Percentiles rank a stretch among this genome's conserved stretches.
These are phyloP conservation scores for Delphinella strobiligena DNA, from an alignment of 2,329 filamentous ascomycete genomes.

Conservation along the genomic window DNA sequence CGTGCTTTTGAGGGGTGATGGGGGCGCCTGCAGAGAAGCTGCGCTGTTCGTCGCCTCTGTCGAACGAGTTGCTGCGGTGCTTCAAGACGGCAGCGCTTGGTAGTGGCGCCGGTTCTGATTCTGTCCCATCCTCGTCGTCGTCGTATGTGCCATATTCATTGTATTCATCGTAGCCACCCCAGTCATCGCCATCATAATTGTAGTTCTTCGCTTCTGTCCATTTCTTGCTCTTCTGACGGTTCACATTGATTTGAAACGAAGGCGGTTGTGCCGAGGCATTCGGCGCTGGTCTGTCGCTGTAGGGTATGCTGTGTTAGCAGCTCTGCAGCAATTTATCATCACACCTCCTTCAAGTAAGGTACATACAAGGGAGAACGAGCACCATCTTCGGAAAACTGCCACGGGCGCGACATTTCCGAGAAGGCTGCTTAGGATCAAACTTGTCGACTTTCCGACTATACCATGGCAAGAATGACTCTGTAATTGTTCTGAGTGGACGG, in stretches of 20 bases:
- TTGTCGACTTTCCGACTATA: no score
- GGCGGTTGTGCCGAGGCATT: slow-evolving; percentile 21
- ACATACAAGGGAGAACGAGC: slow-evolving; percentile 25
- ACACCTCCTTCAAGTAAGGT: not conserved
- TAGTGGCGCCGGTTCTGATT: slow-evolving; percentile 25
- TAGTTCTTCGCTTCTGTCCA: slow-evolving; percentile 84
- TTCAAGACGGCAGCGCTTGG: not conserved
- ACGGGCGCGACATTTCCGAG: slow-evolving; percentile 25
- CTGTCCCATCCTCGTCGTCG: slow-evolving; percentile 29
- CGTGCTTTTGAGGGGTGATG: not conserved
- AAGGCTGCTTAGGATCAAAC: no score
- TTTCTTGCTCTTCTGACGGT: slow-evolving; percentile 81
- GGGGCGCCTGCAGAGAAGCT: slow-evolving; percentile 25
- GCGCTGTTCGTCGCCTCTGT: slow-evolving; percentile 40
- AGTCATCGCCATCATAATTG: slow-evolving; percentile 87
- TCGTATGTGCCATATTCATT: slow-evolving; percentile 43
- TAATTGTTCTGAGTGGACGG: no score
- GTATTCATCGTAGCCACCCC: slow-evolving; percentile 57
- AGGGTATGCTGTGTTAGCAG: slow-evolving; percentile 3
- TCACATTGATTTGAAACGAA: slow-evolving; percentile 74
- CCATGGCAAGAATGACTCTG: no score
- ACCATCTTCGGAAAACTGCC: slow-evolving; percentile 24
- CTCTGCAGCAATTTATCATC: slow-evolving; percentile 13
- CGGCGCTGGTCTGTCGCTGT: slow-evolving; percentile 19
- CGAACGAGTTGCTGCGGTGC: slow-evolving; percentile 38